Evolutionary conservation across 148 eudicot species (phyloP).

Genomic region (Heliamphora exappendiculata): DNA sequence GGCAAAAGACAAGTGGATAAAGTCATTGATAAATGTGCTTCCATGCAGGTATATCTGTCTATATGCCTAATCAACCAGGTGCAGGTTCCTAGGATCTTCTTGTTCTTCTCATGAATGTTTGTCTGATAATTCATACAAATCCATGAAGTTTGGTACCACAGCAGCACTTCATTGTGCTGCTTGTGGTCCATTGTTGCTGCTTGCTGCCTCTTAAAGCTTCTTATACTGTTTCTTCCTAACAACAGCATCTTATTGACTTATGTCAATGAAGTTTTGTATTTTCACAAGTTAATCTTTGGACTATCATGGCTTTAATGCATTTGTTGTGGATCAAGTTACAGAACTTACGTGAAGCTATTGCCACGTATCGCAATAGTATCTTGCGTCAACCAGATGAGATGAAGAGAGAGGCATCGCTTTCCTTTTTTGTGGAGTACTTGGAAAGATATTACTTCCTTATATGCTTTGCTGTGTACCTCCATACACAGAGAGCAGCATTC

Average conservation of each 20-base stretch:
- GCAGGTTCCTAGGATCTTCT: constrained; percentile 10
- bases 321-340: constrained; percentile 27
- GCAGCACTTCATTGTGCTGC: not conserved
- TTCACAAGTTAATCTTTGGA: not conserved
- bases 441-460: constrained; percentile 95
- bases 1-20: constrained; percentile 92
- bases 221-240: not conserved
- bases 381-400: constrained; percentile 87
- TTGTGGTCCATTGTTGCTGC: not conserved
- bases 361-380: constrained; percentile 79
- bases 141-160: not conserved
- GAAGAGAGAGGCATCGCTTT: constrained; percentile 88
- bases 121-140: not conserved
- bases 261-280: not conserved
- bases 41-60: constrained; percentile 76
- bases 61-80: constrained; percentile 8
- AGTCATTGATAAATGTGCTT: constrained; percentile 88
- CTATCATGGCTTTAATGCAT: not conserved
- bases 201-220: constrained; percentile 7
- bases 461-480: constrained; percentile 89
- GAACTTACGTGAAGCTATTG: constrained; percentile 96
- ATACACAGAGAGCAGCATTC: constrained; percentile 66
- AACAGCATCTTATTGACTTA: not conserved
- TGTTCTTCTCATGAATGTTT: constrained; percentile 11
- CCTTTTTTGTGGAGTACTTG: constrained; percentile 90